These are phyloP conservation scores for Hypomontagnella submonticulosa DNA, from an alignment of 495 filamentous ascomycete species.

Conservation along the genomic window DNA sequence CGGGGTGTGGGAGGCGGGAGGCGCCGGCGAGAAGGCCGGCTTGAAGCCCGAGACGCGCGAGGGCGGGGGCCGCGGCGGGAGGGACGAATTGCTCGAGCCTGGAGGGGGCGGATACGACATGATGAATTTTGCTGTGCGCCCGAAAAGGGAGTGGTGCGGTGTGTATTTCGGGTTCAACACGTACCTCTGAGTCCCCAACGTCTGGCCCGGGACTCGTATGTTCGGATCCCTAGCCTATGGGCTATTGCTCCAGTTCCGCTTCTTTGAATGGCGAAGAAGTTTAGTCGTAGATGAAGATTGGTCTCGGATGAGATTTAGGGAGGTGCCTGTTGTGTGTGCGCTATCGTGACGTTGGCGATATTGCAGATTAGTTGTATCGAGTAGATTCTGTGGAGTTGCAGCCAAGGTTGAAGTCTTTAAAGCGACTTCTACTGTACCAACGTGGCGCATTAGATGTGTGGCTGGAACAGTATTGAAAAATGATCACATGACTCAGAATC, in stretches of 20 bases:
- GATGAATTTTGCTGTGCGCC: constrained; percentile 76
- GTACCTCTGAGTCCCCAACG: constrained; percentile 61
- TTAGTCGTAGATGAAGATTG: too few species aligned
- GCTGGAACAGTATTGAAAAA: background rate
- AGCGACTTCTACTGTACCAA: background rate
- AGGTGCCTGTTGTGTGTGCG: background rate
- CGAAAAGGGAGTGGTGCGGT: constrained; percentile 38
- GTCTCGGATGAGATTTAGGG: background rate
- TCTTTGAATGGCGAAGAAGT: constrained; percentile 1
- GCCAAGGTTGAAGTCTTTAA: constrained; percentile 4
- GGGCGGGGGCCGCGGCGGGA: constrained; percentile 86
- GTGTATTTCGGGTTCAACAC: constrained; percentile 51
- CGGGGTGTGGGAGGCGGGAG: constrained; percentile 46
- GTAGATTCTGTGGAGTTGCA: constrained; percentile 10
- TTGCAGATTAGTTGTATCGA: constrained; percentile 4
- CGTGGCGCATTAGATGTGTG: constrained; percentile 18
- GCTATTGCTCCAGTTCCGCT: background rate
- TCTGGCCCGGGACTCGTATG: constrained; percentile 31
- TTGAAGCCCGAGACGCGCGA: constrained; percentile 69
- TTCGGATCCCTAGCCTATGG: background rate
- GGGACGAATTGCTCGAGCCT: constrained; percentile 76
- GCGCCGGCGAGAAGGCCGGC: constrained; percentile 63
- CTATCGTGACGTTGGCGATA: constrained; percentile 1
- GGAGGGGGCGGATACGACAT: constrained; percentile 95
- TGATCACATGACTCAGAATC: too few species aligned